Evolutionary conservation across 495 filamentous ascomycete genomes (phyloP).

Genomic region (Terfezia claveryi): DNA sequence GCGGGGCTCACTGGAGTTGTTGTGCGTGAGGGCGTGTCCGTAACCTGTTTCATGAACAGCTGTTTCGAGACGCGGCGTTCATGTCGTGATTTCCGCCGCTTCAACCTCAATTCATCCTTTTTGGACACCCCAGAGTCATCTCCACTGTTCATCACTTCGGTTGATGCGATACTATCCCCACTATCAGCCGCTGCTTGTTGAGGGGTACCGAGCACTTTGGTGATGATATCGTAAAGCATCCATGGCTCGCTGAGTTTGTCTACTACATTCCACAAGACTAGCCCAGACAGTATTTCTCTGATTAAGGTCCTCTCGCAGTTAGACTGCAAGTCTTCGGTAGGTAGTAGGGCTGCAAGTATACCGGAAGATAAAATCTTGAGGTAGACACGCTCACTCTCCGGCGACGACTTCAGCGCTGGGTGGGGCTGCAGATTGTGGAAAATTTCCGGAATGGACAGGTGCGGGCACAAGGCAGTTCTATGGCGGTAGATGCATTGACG

Average conservation of each 20-base stretch:
- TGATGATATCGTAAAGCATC: constrained; percentile 64
- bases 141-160: constrained; percentile 11
- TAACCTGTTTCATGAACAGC: neutral
- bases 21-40: neutral
- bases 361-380: constrained; percentile 21
- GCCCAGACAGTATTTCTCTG: constrained; percentile 62
- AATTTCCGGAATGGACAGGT: constrained; percentile 6
- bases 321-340: constrained; percentile 81
- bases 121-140: constrained; percentile 3
- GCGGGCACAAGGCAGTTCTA: constrained; percentile 5
- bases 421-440: constrained; percentile 17
- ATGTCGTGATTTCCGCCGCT: constrained; percentile 1
- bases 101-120: constrained; percentile 2
- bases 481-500: constrained; percentile 13
- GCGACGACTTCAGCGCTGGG: constrained; percentile 4
- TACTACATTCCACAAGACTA: constrained; percentile 59
- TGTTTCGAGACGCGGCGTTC: neutral
- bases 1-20: constrained; percentile 3
- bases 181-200: constrained; percentile 1
- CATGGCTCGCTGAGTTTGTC: constrained; percentile 60
- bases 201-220: constrained; percentile 32
- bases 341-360: constrained; percentile 58
- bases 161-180: constrained; percentile 5
- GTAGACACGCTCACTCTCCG: constrained; percentile 4
- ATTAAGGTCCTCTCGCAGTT: constrained; percentile 59